Evolutionary conservation across 106 monocot species (phyloP), one percentile per base, ranked within the genome.

Genomic region (Agapanthus africanus): DNA sequence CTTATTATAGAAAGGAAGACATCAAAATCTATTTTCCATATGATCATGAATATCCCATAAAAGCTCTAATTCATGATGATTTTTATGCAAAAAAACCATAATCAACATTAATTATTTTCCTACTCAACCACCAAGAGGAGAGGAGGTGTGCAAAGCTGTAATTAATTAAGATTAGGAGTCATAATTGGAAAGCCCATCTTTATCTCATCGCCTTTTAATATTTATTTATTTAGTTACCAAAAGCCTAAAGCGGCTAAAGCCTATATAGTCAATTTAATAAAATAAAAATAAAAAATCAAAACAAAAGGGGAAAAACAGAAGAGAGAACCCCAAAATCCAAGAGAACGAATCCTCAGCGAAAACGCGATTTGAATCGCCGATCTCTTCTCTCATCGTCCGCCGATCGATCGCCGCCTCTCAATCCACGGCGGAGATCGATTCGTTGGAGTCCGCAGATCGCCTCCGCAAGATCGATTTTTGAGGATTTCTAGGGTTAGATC

Each of bases 361-460:
- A 39, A 26, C 67, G 28, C 67, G 41, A 28, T 46, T 67, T 37
- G 3, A 30, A 67, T 67, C 67, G 40, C 67, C 40, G 44, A 67
- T 67, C 44, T 28, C 18, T 4, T 46, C 30, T 11, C 19, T 31
- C 41, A 14, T 67, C 30, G 33, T 26, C 44, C 41, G 31, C 42
- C 31, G 42, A 42, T 46, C 23, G 63, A 10, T 33, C 37, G 1
- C 63, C 25, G 44, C 67, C 67, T 16, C 44, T 21, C 30, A 13
- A 67, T 67, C 44, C 28, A 28, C 67, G 67, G 67, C 44, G 42
- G 67, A 40, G 41, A 67, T 67, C 37, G 44, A 28, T 28, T 14
- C 4, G 1, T 15, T 30, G 10, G 30, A 44, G 11, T 31, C 26
- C 15, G 26, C 66, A 4, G 4, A 3, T 67, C 44, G 15, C 15